Evolutionary conservation across 495 filamentous ascomycete genomes (phyloP), one percentile per base, ranked within the genome.

Genomic region (Bombardia bombarda): DNA sequence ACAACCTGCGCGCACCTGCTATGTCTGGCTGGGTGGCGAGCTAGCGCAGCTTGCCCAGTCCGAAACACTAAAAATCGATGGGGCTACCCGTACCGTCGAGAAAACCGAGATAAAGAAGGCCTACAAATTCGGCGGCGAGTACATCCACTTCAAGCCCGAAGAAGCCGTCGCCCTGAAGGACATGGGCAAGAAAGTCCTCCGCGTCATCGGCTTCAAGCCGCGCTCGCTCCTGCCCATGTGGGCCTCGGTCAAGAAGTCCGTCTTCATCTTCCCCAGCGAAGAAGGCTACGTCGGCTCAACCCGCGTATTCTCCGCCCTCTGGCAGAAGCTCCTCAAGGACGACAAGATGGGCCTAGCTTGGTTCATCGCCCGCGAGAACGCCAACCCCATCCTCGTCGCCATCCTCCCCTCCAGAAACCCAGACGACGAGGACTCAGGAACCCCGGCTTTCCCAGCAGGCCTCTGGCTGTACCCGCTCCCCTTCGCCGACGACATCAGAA

Each of bases 191-290:
- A 87, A 87, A 12, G 84, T 82, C 23, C 82, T 99, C 45, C 81
- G 90, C 6, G 84, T 99, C 41, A 84, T 97, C 42, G 93, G 93
- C 3, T 99, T 99, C 73, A 99, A 95, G 56, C 79, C 85, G 4
- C 63, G 83, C 14, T 76, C 77, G 7, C 69, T 79, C 51, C 69
- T 96, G 2, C 85, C 83, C 4, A 73, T 86, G 40, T 95, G 92
- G 87, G 87, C 90, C 3, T 88, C 86, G 32, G 67, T 84, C 26
- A 86, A 83, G 57, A 87, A 87, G 38, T 83, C 88, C 6, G 83
- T 79, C 12, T 97, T 95, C 67, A 86, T 97, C 50, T 99, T 95
- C 60, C 92, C 93, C 1, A 89, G 86, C 13, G 93, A 99, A 56
- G 82, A 87, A 43, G 81, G 87, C 41, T 93, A 78, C 46, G 71